A percentile compares a stretch with the other conserved stretches of the same genome.
phyloP scores from a whole-genome alignment of 129 eudicot genomes.

The Logfia minima region DNA sequence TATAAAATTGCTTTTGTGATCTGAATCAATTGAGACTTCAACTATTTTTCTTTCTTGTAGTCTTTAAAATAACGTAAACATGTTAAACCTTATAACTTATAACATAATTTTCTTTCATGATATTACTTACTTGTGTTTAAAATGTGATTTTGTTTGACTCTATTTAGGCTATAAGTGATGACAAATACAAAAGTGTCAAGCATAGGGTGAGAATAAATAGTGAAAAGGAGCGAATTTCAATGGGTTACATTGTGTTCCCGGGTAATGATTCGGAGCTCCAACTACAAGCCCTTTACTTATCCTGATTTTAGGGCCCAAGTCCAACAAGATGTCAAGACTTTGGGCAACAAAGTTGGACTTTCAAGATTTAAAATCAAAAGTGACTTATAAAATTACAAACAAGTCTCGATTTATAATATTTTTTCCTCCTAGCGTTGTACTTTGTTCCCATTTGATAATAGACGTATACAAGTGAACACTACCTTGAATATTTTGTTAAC shows the following conservation, averaged over 20 bases:
- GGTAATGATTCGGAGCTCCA: constrained; percentile 52
- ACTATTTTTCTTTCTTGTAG: no score
- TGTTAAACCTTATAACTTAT: no score
- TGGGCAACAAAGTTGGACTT: constrained; percentile 78
- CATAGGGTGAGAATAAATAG: constrained; percentile 65
- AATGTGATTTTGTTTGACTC: not conserved
- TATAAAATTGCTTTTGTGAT: no score
- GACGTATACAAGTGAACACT: no score
- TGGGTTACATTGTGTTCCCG: constrained; percentile 85
- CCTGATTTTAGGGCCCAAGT: constrained; percentile 69
- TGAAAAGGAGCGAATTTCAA: constrained; percentile 55
- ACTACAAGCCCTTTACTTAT: constrained; percentile 71
- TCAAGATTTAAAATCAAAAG: constrained; percentile 40
- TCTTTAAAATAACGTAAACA: no score
- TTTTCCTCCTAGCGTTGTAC: no score
- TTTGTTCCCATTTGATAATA: no score
- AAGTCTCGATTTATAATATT: no score
- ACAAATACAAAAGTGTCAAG: constrained; percentile 64
- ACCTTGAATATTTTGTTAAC: no score
- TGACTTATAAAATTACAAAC: not conserved
- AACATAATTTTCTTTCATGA: no score
- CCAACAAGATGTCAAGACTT: constrained; percentile 56
- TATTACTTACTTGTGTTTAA: no score
- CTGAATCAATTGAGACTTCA: no score
- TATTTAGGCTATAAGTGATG: constrained; percentile 69